Percentiles rank a stretch among this genome's conserved stretches.
Conservation (phyloP, 208 protist genomes). For the Leishmania mexicana region DNA sequence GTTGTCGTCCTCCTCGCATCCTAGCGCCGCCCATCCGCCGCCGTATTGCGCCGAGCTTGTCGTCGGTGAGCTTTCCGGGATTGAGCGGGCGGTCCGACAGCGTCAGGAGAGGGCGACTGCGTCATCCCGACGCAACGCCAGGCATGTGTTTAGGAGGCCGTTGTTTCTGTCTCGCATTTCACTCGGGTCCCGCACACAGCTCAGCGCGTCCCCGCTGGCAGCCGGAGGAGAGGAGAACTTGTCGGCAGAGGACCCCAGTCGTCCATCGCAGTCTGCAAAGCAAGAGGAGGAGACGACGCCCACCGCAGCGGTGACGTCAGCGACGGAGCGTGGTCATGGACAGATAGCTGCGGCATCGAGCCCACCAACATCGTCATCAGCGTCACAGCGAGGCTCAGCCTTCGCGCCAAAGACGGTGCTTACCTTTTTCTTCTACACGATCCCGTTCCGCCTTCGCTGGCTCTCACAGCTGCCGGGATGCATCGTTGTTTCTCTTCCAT, state of each 20-base stretch:
- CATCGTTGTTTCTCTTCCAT: constrained; percentile 69
- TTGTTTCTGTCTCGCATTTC: constrained; percentile 9
- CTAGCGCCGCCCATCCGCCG: constrained; percentile 7
- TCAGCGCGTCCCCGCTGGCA: neutral
- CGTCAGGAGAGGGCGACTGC: neutral
- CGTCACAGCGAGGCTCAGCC: neutral
- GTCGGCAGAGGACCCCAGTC: neutral
- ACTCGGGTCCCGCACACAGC: neutral
- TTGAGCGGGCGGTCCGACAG: constrained; percentile 32
- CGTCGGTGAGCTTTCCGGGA: constrained; percentile 41
- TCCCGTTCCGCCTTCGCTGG: constrained; percentile 73
- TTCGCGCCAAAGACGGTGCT: constrained; percentile 2
- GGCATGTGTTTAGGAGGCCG: neutral
- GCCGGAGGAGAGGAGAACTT: neutral
- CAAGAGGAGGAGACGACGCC: neutral
- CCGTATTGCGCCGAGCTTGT: constrained; percentile 53
- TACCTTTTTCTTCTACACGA: constrained; percentile 48
- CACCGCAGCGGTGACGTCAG: neutral
- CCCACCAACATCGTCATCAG: neutral
- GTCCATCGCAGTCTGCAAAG: neutral
- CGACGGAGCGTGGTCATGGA: neutral
- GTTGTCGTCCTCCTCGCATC: neutral
- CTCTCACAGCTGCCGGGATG: constrained; percentile 29
- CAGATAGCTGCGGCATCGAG: neutral
- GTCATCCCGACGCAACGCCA: neutral